Evolutionary conservation across 1,284 basidiomycete species (phyloP), one percentile per base, ranked within the genome.

Genomic region (Cutaneotrichosporon cutaneum): DNA sequence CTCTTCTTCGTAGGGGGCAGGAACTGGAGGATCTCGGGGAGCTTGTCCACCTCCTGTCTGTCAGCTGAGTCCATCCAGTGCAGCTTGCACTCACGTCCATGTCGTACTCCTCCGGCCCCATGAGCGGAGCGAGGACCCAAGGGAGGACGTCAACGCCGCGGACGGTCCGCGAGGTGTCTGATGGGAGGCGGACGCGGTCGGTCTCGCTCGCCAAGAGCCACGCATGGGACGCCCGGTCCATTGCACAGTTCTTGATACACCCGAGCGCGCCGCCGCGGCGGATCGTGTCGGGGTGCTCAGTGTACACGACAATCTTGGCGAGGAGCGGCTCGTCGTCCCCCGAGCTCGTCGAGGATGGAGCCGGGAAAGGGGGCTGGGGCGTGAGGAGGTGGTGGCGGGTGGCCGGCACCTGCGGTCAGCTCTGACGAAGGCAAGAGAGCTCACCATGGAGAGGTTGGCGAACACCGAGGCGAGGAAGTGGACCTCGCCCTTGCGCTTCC

Each of bases 61-160:
- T 68, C 58, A 55, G 67, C 63, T 26, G 67, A 68, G 35, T 21
- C 30, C 33, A n/a, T 24, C 33, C 33, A 70, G 65, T 39, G 64
- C 18, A n/a, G 7, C 9, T 21, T 10, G 14, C 7, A 70, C 81
- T 61, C 67, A 90, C 90, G 68, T 95, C 93, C 2, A 94, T 82
- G 64, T 95, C 92, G 64, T 91, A 88, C 77, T 98, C 95, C 77
- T 97, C 94, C 1, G 93, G 90, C 5, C 94, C 94, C 65, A 94
- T 94, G 3, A 99, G 83, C 0, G 95, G 95, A 4, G 95, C 84
- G 1, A 99, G 82, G 11, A 99, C 83, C 70, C 87, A 89, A 0
- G 90, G 88, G 5, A 96, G 82, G 7, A 89, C 85, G 75, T 92
- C 89, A 54, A 95, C 86, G 1, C 92, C 92, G 9, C 89, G 87